phyloP scores from a whole-genome alignment of 345 rosid species.

The Sisymbrium irio region DNA sequence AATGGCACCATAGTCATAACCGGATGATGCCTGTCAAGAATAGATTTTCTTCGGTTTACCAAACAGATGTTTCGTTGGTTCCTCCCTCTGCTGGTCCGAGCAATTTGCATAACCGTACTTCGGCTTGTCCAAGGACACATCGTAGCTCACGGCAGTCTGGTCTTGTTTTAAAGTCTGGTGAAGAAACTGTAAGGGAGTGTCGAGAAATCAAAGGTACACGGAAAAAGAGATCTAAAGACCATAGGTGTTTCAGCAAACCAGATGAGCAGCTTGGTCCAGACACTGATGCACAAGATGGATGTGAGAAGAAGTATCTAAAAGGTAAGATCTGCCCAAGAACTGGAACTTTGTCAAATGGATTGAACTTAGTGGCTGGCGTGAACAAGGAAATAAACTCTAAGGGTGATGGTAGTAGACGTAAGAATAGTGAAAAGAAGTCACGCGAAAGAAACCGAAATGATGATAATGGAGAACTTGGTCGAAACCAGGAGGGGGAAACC shows the following conservation, averaged over 20 bases:
- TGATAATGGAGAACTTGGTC: constrained; percentile 27
- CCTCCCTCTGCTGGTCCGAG: constrained; percentile 47
- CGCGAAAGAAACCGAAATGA: constrained; percentile 29
- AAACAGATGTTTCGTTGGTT: constrained; percentile 43
- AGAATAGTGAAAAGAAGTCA: constrained; percentile 34
- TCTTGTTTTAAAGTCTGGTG: constrained; percentile 38
- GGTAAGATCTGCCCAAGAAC: constrained; percentile 17
- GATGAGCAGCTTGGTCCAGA: constrained; percentile 32
- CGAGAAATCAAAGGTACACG: constrained; percentile 28
- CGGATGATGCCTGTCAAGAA: constrained; percentile 33
- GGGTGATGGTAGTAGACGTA: constrained; percentile 32
- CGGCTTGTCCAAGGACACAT: constrained; percentile 33
- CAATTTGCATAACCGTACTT: constrained; percentile 43
- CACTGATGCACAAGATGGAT: constrained; percentile 26
- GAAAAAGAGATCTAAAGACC: constrained; percentile 30
- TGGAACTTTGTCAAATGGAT: constrained; percentile 30
- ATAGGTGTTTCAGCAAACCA: constrained; percentile 13
- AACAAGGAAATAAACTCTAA: constrained; percentile 28
- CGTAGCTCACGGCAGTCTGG: constrained; percentile 46
- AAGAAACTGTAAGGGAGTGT: constrained; percentile 32
- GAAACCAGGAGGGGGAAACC: constrained; percentile 27
- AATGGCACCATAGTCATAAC: constrained; percentile 67
- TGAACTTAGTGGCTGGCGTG: constrained; percentile 36
- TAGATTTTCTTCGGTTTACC: constrained; percentile 48
- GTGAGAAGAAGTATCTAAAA: constrained; percentile 36